These are phyloP conservation scores for Ascochyta rabiei DNA, from an alignment of 2,329 filamentous ascomycete genomes.

Conservation along the genomic window DNA sequence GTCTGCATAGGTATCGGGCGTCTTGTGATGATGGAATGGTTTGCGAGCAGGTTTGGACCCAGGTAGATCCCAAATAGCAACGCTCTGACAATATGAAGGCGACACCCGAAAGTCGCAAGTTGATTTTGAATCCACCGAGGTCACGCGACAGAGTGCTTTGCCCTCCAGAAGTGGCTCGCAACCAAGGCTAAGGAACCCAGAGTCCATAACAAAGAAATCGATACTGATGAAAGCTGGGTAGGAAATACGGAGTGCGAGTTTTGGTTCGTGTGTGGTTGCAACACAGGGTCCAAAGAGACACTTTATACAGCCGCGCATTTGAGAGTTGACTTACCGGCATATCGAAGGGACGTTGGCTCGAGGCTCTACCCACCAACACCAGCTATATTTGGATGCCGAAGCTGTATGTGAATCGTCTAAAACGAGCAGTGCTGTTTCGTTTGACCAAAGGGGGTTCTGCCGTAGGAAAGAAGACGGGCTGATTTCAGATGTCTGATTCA, in stretches of 20 bases:
- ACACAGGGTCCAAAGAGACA: background rate
- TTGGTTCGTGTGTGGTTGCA: background rate
- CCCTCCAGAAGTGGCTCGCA: constrained; percentile 20
- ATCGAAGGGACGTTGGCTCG: constrained; percentile 12
- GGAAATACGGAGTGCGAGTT: background rate
- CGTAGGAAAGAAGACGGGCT: constrained; percentile 6
- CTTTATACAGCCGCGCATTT: constrained; percentile 14
- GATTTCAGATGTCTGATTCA: constrained; percentile 26
- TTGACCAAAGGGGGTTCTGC: constrained; percentile 9
- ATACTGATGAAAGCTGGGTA: background rate
- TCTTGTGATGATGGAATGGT: constrained; percentile 35
- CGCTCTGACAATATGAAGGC: constrained; percentile 8
- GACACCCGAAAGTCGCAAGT: constrained; percentile 9
- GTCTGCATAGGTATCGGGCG: constrained; percentile 26
- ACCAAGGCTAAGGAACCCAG: constrained; percentile 8
- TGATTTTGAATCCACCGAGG: constrained; percentile 16
- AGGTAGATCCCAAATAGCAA: background rate
- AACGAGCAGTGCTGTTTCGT: constrained; percentile 15
- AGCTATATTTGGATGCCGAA: constrained; percentile 21
- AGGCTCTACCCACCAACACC: constrained; percentile 6
- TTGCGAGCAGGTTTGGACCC: constrained; percentile 17
- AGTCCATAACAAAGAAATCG: constrained; percentile 18
- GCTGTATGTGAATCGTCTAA: constrained; percentile 2
- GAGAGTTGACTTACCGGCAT: constrained; percentile 39
- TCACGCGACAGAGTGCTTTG: constrained; percentile 18